Conservation (phyloP, 805 yeast genomes). For the Wickerhamiella australiensis region DNA sequence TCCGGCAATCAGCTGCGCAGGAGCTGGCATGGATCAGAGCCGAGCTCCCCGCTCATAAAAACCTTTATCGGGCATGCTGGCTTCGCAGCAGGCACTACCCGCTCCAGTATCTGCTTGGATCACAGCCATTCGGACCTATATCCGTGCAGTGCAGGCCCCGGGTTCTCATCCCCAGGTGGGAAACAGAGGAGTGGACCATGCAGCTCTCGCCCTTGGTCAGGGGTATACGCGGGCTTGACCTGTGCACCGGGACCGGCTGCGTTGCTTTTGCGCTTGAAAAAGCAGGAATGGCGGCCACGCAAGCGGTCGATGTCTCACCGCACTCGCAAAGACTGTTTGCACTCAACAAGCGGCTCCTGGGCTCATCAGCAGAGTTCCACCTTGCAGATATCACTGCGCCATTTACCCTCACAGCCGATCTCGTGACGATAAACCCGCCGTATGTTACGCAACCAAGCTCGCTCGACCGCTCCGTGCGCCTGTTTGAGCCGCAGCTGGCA, state of each 20-base stretch:
- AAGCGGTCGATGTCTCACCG: constrained; percentile 40
- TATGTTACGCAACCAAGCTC: constrained; percentile 44
- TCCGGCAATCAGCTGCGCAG: constrained; percentile 8
- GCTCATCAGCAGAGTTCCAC: constrained; percentile 13
- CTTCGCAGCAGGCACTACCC: constrained; percentile 50
- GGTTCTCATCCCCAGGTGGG: constrained; percentile 86
- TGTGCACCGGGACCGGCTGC: constrained; percentile 88
- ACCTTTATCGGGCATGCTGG: constrained; percentile 43
- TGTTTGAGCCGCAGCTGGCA: constrained; percentile 68
- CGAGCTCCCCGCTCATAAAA: constrained; percentile 36
- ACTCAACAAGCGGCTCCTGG: constrained; percentile 11
- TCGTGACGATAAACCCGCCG: constrained; percentile 84
- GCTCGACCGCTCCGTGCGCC: constrained; percentile 47
- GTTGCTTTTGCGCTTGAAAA: constrained; percentile 30
- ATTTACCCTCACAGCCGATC: constrained; percentile 28
- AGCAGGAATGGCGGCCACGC: constrained; percentile 41
- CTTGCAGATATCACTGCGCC: constrained; percentile 13
- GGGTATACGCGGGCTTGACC: constrained; percentile 39
- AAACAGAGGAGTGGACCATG: constrained; percentile 82
- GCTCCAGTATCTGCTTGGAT: constrained; percentile 69
- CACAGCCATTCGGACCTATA: constrained; percentile 74
- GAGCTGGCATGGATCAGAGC: constrained; percentile 46
- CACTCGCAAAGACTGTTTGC: constrained; percentile 39
- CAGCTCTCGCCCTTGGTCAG: constrained; percentile 27
- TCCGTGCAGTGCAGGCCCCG: constrained; percentile 46